A percentile compares a stretch with the other conserved stretches of the same genome.
These are phyloP conservation scores for Aspergillus clavatus DNA, from an alignment of 2,329 filamentous ascomycete species.

Conservation along the genomic window DNA sequence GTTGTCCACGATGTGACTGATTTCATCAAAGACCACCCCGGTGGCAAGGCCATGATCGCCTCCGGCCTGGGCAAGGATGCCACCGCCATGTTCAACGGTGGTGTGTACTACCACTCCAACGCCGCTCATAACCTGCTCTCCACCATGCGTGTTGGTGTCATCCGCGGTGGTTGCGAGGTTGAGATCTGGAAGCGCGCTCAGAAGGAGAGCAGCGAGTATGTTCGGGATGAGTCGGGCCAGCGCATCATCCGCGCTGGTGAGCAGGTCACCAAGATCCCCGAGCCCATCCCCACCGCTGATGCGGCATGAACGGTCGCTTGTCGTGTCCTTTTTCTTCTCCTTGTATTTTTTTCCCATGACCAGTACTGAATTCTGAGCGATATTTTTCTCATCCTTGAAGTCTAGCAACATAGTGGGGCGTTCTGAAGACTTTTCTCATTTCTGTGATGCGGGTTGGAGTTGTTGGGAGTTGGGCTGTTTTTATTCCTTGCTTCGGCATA, in stretches of 20 bases:
- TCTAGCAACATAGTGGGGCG: slow-evolving; percentile 25
- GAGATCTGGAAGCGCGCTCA: slow-evolving; percentile 90
- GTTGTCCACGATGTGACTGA: slow-evolving; percentile 79
- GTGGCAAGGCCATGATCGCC: slow-evolving; percentile 79
- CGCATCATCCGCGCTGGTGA: slow-evolving; percentile 79
- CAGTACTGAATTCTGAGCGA: neutral
- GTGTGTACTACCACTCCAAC: slow-evolving; percentile 85
- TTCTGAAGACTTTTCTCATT: slow-evolving; percentile 14
- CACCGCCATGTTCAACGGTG: slow-evolving; percentile 86
- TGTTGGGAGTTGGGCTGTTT: slow-evolving; percentile 11
- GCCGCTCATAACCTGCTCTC: slow-evolving; percentile 83
- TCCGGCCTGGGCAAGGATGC: slow-evolving; percentile 82
- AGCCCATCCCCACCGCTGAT: slow-evolving; percentile 76
- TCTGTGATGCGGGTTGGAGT: slow-evolving; percentile 8
- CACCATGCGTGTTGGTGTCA: slow-evolving; percentile 82
- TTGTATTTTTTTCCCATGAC: slow-evolving; percentile 9
- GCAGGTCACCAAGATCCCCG: slow-evolving; percentile 77
- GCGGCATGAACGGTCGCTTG: slow-evolving; percentile 52
- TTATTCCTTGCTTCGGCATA: neutral
- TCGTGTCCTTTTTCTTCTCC: slow-evolving; percentile 3
- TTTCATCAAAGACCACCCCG: slow-evolving; percentile 87
- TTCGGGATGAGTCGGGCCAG: slow-evolving; percentile 75
- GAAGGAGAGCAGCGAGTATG: slow-evolving; percentile 69
- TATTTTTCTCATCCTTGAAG: slow-evolving; percentile 8
- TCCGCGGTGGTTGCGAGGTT: slow-evolving; percentile 80